Evolutionary conservation across 2,329 filamentous ascomycete species (phyloP), one percentile per base, ranked within the genome.

Genomic region (Trichoderma sp.): DNA sequence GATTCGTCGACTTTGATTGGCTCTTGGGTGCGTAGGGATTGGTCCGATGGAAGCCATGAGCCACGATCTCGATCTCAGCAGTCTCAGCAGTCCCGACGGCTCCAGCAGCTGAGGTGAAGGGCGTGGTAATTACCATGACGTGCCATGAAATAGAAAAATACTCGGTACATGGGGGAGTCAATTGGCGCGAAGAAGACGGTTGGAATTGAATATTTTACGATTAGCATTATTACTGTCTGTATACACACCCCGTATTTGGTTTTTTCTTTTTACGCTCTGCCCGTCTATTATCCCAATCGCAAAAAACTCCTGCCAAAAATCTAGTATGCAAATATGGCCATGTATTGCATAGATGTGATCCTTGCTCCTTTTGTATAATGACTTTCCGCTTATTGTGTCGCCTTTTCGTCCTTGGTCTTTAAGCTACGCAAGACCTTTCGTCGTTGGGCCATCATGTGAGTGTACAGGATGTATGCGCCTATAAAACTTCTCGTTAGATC

Each of bases 381-480:
- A 18, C 29, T 33, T 18, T 29, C 11, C 73, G 76, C 60, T 76
- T 80, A 87, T 79, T 86, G 83, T 12, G 80, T 80, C 76, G 85
- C 85, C 82, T 89, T 87, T 64, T 80, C 80, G 65, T 85, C 82
- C 78, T 86, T 81, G 33, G 83, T 80, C 84, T 89, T 90, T 81
- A 91, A 90, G 56, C 88, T 89, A 73, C 91, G 90, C 86, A 95
- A 87, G 72, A 96, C 91, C 89, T 95, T 97, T 79, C 91, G 89
- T 79, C 96, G 89, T 89, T 99, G 97, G 77, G 89, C 88, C 88
- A 98, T 94, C 97, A 99, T 98, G 85, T 99, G 94, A 27, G 94
- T 95, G 83, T 97, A 98, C 75, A 98, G 85, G 74, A 97, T 89
- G 81, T 97, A 97, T 4, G 94, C 81, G 86, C 94, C 93, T 86